phyloP scores from a whole-genome alignment of 768 basidiomycete genomes.

The Rubroboletus satanas region DNA sequence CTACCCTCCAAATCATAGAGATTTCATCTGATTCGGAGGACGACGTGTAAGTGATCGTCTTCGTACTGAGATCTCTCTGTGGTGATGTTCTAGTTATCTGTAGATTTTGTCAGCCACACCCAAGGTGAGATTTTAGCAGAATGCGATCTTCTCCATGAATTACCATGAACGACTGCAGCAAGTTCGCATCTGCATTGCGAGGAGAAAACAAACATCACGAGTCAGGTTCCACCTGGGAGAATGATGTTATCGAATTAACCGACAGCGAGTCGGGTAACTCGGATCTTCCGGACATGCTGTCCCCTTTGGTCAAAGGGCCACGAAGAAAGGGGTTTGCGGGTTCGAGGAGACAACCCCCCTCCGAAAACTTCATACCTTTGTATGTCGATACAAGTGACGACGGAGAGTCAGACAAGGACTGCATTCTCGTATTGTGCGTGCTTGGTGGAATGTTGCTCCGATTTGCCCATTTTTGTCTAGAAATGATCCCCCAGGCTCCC shows the following conservation, averaged over 20 bases:
- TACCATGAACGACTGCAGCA: constrained; percentile 6
- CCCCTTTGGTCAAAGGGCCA: constrained; percentile 18
- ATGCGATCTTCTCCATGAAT: not conserved
- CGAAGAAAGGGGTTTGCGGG: constrained; percentile 1
- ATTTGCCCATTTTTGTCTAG: constrained; percentile 17
- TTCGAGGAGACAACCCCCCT: constrained; percentile 8
- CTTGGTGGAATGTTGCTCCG: not conserved
- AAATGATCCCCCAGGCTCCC: constrained; percentile 48
- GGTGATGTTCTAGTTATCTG: not conserved
- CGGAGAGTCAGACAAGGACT: constrained; percentile 31
- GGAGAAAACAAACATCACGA: not conserved
- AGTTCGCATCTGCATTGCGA: not conserved
- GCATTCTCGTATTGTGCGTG: constrained; percentile 40
- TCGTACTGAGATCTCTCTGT: not conserved
- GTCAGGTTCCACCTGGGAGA: not conserved
- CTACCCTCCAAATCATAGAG: constrained; percentile 43
- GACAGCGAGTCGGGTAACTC: constrained; percentile 26
- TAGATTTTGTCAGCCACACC: constrained; percentile 7
- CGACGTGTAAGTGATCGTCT: constrained; percentile 29
- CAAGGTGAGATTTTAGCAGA: constrained; percentile 9
- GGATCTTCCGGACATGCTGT: constrained; percentile 23
- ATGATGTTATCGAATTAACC: constrained; percentile 30
- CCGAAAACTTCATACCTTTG: constrained; percentile 16
- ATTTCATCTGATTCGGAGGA: constrained; percentile 50
- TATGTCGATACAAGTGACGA: constrained; percentile 33